These are phyloP conservation scores for Paracorniculantispora psalliotae DNA, from an alignment of 2,329 filamentous ascomycete species.

Conservation along the genomic window DNA sequence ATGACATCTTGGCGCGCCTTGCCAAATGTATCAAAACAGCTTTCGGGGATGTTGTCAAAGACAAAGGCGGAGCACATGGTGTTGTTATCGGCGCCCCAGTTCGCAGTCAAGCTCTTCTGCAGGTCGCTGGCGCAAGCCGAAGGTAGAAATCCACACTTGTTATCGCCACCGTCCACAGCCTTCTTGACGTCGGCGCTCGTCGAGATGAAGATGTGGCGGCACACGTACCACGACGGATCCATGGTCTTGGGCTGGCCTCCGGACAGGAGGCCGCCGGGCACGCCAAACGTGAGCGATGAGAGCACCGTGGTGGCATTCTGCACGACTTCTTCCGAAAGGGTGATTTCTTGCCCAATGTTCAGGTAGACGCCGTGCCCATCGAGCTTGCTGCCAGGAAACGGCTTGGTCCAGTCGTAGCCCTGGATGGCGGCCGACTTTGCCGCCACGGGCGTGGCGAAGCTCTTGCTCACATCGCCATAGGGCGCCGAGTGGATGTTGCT, in stretches of 20 bases:
- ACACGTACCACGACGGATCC: constrained; percentile 1
- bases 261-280: not conserved
- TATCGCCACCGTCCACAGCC: not conserved
- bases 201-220: constrained; percentile 3
- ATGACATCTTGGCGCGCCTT: not conserved
- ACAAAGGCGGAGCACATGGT: not conserved
- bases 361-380: not conserved
- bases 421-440: not conserved
- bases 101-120: not conserved
- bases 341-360: not conserved
- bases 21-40: not conserved
- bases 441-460: not conserved
- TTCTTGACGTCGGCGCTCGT: not conserved
- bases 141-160: not conserved
- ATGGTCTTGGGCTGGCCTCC: not conserved
- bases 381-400: not conserved
- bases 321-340: not conserved
- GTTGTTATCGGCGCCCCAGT: not conserved
- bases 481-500: not conserved
- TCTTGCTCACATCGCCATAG: not conserved
- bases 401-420: constrained; percentile 2
- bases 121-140: not conserved
- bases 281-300: not conserved
- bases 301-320: not conserved
- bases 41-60: not conserved